Percentiles rank a stretch among this genome's conserved stretches.
Conservation (phyloP, 2,329 filamentous ascomycete genomes). For the Trichoderma breve region DNA sequence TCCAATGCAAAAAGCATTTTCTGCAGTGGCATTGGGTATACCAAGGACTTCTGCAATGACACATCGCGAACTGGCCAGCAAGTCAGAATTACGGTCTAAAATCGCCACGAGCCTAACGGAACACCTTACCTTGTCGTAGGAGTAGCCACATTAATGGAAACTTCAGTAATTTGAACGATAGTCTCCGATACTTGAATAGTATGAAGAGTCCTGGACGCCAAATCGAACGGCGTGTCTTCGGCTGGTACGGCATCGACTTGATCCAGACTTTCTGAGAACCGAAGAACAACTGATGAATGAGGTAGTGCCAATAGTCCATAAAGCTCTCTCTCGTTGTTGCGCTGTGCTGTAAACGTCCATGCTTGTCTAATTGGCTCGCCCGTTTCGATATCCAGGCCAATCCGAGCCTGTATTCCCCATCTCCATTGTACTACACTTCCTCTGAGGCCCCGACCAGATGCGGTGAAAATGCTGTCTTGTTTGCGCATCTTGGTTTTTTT, state of each 20-base stretch:
- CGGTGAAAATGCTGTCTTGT: constrained; percentile 61
- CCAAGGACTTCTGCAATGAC: constrained; percentile 35
- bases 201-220: constrained; percentile 52
- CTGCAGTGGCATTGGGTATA: constrained; percentile 31
- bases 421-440: constrained; percentile 68
- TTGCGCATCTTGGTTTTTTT: constrained; percentile 30
- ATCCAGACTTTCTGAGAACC: constrained; percentile 48
- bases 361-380: constrained; percentile 48
- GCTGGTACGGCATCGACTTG: constrained; percentile 44
- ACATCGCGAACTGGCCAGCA: constrained; percentile 31
- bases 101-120: neutral
- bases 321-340: constrained; percentile 24
- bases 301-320: constrained; percentile 50
- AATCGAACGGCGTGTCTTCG: constrained; percentile 48
- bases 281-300: constrained; percentile 47
- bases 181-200: constrained; percentile 38
- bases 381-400: constrained; percentile 57
- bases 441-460: constrained; percentile 60
- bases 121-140: constrained; percentile 35
- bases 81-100: neutral
- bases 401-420: constrained; percentile 66
- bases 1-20: constrained; percentile 43
- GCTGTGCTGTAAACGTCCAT: constrained; percentile 48
- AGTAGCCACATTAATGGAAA: constrained; percentile 41
- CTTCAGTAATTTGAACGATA: constrained; percentile 56